Evolutionary conservation across 164 flowering plant genomes (phyloP), one percentile per base, ranked within the genome.

Genomic region (Litsea cubeba): DNA sequence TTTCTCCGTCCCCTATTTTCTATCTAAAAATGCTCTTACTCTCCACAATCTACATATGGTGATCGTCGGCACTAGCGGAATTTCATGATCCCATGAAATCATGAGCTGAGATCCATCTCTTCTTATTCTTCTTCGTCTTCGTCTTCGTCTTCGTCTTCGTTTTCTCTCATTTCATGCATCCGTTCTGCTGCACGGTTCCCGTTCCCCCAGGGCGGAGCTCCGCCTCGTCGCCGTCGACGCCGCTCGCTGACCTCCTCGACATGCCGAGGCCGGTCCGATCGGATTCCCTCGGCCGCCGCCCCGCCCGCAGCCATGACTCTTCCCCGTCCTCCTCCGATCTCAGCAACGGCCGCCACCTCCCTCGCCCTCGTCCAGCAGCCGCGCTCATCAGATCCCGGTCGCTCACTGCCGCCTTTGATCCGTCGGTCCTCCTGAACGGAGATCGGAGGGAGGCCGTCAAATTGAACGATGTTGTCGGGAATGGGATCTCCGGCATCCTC

Each of bases 401-500:
- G 67, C 69, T 68, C 65, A 22, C 50, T 46, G 62, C 14, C 51
- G 17, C 22, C 20, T 50, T 49, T 14, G 49, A 25, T 62, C 62
- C 65, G 32, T 68, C 22, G 75, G 58, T 68, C 14, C 22, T 73
- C 26, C 25, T 73, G 49, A 40, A 18, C 57, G 62, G 46, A 2
- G 81, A 77, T 67, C 78, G 64, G 49, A 60, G 79, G 12, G 84
- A 83, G 70, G 69, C 32, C 3, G 82, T 91, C 80, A 87, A 85
- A 83, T 84, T 92, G 49, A 91, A 90, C 57, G 91, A 91, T 35
- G 78, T 91, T 25, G 97, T 90, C 1, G 97, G 94, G 65, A 87
- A 81, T 57, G 97, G 97, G 7, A 84, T 94, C 69, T 84, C 87
- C 2, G 99, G 99, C 7, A 71, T 91, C 7, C 74, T 96, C 23